These are phyloP conservation scores for Actinomortierella ambigua DNA, from an alignment of 371 early-diverging fungal genomes.

Conservation along the genomic window DNA sequence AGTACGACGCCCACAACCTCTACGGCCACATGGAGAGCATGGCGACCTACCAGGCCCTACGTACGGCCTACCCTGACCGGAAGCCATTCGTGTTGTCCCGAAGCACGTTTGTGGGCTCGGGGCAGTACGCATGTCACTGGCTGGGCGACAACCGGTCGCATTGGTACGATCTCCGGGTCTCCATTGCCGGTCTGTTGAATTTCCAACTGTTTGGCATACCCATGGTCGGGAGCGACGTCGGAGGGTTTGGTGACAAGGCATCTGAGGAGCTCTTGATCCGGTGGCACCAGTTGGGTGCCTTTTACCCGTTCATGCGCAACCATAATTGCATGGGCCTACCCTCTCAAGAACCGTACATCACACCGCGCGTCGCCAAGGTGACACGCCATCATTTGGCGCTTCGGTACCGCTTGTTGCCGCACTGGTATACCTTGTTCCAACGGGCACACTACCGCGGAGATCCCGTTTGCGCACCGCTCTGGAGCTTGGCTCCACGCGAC, in stretches of 20 bases:
- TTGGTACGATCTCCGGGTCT: constrained; percentile 59
- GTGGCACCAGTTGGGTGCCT: constrained; percentile 65
- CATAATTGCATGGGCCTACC: constrained; percentile 59
- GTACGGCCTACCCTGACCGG: constrained; percentile 39
- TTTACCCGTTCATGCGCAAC: constrained; percentile 69
- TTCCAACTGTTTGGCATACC: constrained; percentile 73
- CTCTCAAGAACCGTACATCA: constrained; percentile 66
- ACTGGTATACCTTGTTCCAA: constrained; percentile 69
- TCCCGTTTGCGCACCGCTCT: constrained; percentile 55
- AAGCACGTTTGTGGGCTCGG: constrained; percentile 73
- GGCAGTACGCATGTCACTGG: constrained; percentile 72
- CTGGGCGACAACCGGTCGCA: constrained; percentile 48
- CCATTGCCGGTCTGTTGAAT: constrained; percentile 63
- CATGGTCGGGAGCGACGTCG: constrained; percentile 72
- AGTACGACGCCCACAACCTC: constrained; percentile 70
- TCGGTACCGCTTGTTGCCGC: constrained; percentile 71
- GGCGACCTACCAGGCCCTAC: constrained; percentile 54
- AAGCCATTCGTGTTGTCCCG: constrained; percentile 78
- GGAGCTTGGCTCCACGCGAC: constrained; percentile 39
- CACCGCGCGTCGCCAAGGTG: constrained; percentile 51
- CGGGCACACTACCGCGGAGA: constrained; percentile 53
- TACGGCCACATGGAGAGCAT: constrained; percentile 66
- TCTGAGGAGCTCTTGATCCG: constrained; percentile 66
- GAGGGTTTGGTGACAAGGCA: constrained; percentile 69
- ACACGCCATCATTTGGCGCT: constrained; percentile 56